Evolutionary conservation across 208 protist genomes (phyloP).

Genomic region (Leishmania braziliensis): DNA sequence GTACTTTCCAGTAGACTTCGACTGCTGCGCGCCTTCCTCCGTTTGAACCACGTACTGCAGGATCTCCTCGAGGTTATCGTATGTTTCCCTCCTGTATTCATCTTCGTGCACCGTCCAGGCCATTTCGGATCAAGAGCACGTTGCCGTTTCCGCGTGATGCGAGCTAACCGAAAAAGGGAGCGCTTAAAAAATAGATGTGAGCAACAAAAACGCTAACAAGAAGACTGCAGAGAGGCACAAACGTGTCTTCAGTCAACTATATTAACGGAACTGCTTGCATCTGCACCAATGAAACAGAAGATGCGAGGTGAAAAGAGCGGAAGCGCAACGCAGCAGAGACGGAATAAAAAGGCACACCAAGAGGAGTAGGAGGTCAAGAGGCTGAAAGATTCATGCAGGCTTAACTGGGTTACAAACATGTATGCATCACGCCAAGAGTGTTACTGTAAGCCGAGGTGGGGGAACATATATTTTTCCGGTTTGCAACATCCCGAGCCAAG

Average conservation of each 20-base stretch:
- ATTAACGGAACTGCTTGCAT: background rate
- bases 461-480: background rate
- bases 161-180: background rate
- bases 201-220: slow-evolving; percentile 4
- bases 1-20: slow-evolving; percentile 59
- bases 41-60: slow-evolving; percentile 44
- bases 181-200: background rate
- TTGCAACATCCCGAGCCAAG: background rate
- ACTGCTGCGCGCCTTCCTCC: slow-evolving; percentile 28
- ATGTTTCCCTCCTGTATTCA: slow-evolving; percentile 64
- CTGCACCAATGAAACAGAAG: background rate
- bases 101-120: slow-evolving; percentile 90
- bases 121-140: slow-evolving; percentile 2
- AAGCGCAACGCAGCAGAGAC: background rate
- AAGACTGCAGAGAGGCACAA: slow-evolving; percentile 2
- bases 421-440: background rate
- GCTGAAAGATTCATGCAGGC: background rate
- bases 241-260: background rate
- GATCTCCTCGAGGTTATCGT: slow-evolving; percentile 51
- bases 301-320: background rate
- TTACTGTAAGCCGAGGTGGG: background rate
- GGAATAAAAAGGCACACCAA: slow-evolving; percentile 11
- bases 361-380: background rate
- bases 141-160: background rate
- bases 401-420: background rate